Conservation (phyloP, 495 filamentous ascomycete species). For the Neurospora cerealis region DNA sequence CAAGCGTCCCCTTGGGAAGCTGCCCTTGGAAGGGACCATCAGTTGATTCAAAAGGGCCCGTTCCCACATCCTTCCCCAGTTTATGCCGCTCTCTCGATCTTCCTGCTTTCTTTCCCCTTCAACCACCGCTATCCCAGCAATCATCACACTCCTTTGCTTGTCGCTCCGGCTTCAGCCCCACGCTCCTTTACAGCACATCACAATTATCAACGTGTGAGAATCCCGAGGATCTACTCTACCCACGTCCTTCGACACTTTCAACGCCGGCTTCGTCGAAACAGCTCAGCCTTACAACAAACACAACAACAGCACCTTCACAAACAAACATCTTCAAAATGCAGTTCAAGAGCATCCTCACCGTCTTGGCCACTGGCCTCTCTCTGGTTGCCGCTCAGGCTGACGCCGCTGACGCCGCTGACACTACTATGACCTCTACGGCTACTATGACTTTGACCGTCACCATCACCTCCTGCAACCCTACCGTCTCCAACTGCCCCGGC, state of each 20-base stretch:
- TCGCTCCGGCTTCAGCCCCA: constrained; percentile 23
- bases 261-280: constrained; percentile 2
- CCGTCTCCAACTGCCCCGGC: constrained; percentile 34
- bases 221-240: background rate
- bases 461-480: constrained; percentile 38
- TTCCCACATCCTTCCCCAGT: constrained; percentile 11
- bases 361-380: constrained; percentile 22
- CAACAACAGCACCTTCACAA: background rate
- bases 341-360: constrained; percentile 25
- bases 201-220: background rate
- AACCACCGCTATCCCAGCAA: constrained; percentile 13
- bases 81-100: constrained; percentile 5
- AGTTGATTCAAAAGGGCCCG: constrained; percentile 13
- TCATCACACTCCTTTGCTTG: constrained; percentile 23
- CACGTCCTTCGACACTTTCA: constrained; percentile 1
- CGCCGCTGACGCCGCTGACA: constrained; percentile 11
- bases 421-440: constrained; percentile 31
- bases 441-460: constrained; percentile 37
- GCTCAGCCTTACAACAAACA: background rate
- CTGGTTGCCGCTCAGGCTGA: constrained; percentile 16
- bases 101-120: constrained; percentile 8
- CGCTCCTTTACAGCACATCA: constrained; percentile 17
- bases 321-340: constrained; percentile 24
- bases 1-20: background rate
- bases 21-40: background rate